Evolutionary conservation across 495 filamentous ascomycete species (phyloP), one percentile per base, ranked within the genome.

Genomic region (Collariella sp.): DNA sequence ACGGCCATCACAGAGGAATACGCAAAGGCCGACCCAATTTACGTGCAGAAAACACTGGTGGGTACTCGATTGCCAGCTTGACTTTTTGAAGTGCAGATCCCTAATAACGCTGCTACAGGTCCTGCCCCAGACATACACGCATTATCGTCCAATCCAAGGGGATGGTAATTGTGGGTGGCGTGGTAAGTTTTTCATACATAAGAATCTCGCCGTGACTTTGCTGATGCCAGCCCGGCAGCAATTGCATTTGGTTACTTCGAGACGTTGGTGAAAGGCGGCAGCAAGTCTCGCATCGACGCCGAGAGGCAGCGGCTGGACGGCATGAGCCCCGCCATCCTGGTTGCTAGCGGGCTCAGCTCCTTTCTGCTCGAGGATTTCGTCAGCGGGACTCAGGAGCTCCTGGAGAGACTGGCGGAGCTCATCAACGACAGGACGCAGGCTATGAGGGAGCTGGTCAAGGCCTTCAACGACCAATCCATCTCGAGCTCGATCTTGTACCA

Each of bases 141-240:
- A 89, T 61, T 93, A 88, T 62, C 87, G 93, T 39, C 85, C 84
- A 4, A 83, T 95, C 70, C 84, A 83, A 66, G 91, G 93, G 19
- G 93, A 98, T 72, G 93, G 93, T 35, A 91, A 94, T 64, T 98
- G 93, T 73, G 93, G 93, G 59, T 98, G 93, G 91, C 80, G 93
- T 84, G 93, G 91, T 96, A 80, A 67, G 69, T 72, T n/a, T 9
- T 4, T 16, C 18, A 2, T 0, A 38, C n/a, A 6, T 19, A 0
- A 29, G 19, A 1, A 22, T 29, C 7, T 26, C 39, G 24, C 41
- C 19, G 23, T 26, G 38, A 38, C 29, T 23, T 26, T 50, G 34
- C 60, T 68, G 41, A 71, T 50, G 15, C 12, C 34, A 41, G 12
- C 18, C 33, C 20, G 39, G 39, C 55, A 97, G 93, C 93, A 39